Evolutionary conservation across 148 eudicot genomes (phyloP).

Genomic region (Cornus kousa): DNA sequence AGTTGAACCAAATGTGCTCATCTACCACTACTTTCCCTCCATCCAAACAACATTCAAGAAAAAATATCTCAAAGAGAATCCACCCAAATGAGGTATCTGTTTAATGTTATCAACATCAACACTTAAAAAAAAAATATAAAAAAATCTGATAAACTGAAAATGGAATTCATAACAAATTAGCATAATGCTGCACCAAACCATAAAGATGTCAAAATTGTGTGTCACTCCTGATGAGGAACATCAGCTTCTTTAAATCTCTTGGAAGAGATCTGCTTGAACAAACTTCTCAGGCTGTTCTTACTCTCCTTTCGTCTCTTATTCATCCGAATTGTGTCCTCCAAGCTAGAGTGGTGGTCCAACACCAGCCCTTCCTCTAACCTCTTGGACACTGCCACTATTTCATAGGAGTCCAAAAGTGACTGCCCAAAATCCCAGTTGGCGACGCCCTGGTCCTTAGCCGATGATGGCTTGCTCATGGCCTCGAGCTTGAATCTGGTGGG

Average conservation of each 20-base stretch:
- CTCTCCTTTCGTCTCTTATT: constrained; percentile 51
- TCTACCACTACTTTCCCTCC: not conserved
- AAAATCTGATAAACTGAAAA: not conserved
- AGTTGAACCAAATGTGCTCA: no score
- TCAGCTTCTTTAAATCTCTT: constrained; percentile 51
- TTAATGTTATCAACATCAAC: not conserved
- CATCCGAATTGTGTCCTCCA: constrained; percentile 18
- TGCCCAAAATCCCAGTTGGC: constrained; percentile 61
- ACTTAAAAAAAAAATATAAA: not conserved
- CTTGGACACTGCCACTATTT: constrained; percentile 67
- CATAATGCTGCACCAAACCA: not conserved
- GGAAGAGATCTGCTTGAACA: constrained; percentile 56
- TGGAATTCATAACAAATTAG: not conserved
- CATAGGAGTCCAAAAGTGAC: constrained; percentile 82
- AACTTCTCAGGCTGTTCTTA: constrained; percentile 59
- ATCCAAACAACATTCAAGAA: not conserved
- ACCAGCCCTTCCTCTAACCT: constrained; percentile 57
- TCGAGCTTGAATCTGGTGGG: constrained; percentile 73
- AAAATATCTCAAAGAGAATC: constrained; percentile 5
- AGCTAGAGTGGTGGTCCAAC: constrained; percentile 30
- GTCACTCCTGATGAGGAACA: constrained; percentile 12
- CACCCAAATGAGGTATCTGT: constrained; percentile 13
- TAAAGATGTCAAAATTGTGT: not conserved
- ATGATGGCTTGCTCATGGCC: constrained; percentile 24
- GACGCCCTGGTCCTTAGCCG: not conserved